A percentile compares a stretch with the other conserved stretches of the same genome.
These are phyloP conservation scores for Fusarium marasasianum DNA, from an alignment of 2,329 filamentous ascomycete species.

Conservation along the genomic window DNA sequence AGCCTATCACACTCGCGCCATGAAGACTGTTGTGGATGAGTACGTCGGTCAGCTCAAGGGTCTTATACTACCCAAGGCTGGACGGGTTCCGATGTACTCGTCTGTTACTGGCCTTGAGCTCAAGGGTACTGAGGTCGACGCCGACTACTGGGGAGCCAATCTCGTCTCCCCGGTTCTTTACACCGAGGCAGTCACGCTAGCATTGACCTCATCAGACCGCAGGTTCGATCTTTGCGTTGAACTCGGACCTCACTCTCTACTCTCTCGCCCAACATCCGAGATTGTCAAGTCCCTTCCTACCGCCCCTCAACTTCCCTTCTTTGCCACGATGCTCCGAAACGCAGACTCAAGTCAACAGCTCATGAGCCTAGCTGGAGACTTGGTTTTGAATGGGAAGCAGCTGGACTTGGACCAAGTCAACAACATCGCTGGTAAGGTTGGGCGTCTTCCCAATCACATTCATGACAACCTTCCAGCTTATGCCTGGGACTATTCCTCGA, in stretches of 20 bases:
- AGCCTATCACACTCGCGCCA: conserved; percentile 33
- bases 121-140: conserved; percentile 33
- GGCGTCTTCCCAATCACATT: conserved; percentile 32
- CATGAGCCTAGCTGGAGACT: conserved; percentile 32
- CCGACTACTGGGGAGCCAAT: conserved; percentile 36
- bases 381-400: conserved; percentile 34
- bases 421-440: conserved; percentile 6
- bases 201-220: conserved; percentile 19
- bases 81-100: conserved; percentile 32
- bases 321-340: conserved; percentile 37
- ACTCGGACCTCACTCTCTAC: conserved; percentile 33
- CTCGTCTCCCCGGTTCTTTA: conserved; percentile 39
- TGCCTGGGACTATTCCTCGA: conserved; percentile 39
- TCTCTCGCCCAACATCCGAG: conserved; percentile 36
- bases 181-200: conserved; percentile 36
- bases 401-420: conserved; percentile 33
- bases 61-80: conserved; percentile 24
- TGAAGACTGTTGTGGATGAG: conserved; percentile 32
- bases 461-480: conserved; percentile 37
- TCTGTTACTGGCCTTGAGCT: conserved; percentile 29
- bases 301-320: conserved; percentile 28
- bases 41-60: conserved; percentile 27
- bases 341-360: conserved; percentile 34
- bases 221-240: conserved; percentile 34
- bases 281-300: conserved; percentile 27